These are phyloP conservation scores for Yamadazyma akitaensis DNA, from an alignment of 805 yeast genomes.

Conservation along the genomic window DNA sequence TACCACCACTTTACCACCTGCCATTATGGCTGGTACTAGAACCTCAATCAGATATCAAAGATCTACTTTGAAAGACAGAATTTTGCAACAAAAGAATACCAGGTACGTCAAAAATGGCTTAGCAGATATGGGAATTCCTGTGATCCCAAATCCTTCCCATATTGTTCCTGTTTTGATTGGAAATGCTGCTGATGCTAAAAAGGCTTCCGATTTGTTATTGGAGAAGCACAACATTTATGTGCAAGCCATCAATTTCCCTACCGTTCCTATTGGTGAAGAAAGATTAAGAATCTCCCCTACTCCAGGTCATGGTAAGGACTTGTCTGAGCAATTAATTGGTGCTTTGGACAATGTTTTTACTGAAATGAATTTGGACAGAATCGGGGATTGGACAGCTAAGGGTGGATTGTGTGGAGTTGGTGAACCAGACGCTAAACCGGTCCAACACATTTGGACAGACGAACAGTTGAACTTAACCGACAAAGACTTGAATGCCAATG, in stretches of 20 bases:
- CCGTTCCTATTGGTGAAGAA: conserved; percentile 94
- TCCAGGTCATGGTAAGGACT: conserved; percentile 84
- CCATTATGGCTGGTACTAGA: conserved; percentile 92
- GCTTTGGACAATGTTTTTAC: conserved; percentile 81
- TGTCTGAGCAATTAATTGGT: conserved; percentile 69
- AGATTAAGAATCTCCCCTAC: conserved; percentile 98
- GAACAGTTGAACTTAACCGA: conserved; percentile 66
- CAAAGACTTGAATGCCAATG: conserved; percentile 63
- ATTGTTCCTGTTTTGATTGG: conserved; percentile 95
- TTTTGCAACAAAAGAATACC: conserved; percentile 80
- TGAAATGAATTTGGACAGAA: conserved; percentile 70
- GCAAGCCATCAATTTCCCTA: conserved; percentile 98
- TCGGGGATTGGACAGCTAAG: conserved; percentile 66
- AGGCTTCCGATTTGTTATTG: conserved; percentile 85
- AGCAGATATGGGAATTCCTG: conserved; percentile 77
- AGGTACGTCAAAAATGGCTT: conserved; percentile 77
- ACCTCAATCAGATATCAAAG: conserved; percentile 86
- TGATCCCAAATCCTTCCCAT: conserved; percentile 96
- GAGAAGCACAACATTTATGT: conserved; percentile 85
- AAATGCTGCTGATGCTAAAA: conserved; percentile 87
- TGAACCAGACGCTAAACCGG: conserved; percentile 39
- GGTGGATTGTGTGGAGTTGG: conserved; percentile 97
- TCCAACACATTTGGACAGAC: conserved; percentile 83
- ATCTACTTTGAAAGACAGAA: conserved; percentile 70
- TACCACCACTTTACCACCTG: conserved; percentile 96